Evolutionary conservation across 2,329 filamentous ascomycete species (phyloP), one percentile per base, ranked within the genome.

Genomic region (Nannizziopsis arthrosporioides): DNA sequence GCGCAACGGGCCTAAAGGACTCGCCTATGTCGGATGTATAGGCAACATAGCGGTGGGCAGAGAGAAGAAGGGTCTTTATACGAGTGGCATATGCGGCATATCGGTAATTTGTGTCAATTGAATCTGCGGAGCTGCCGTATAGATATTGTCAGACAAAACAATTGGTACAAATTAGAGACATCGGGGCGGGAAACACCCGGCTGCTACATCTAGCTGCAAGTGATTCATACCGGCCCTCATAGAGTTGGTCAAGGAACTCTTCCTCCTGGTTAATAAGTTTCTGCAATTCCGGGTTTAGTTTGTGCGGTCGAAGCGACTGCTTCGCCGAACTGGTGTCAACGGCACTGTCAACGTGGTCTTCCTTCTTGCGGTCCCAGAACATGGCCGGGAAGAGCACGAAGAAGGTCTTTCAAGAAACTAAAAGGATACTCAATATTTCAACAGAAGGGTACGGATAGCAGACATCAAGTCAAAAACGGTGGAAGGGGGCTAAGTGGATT

Each of bases 1-100:
- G 89, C 3, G 90, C 89, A 35, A 98, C 77, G 0, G 92, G 92
- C 1, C 92, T 80, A 68, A 98, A 98, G 0, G 85, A 93, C 67
- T 98, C 92, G 63, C 92, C 92, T 54, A 98, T 90, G 60, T 96
- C 90, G 15, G 83, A 89, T 0, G 92, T 96, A 65, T 98, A 98
- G 49, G 92, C 92, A 42, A 98, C 88, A 61, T 98, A 98, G 60
- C 92, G 82, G 61, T 96, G 92, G 3, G 89, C 89, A 12, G 85
- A 87, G 57, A 89, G 73, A 60, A 98, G 80, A 56, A 96, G 85
- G 6, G 89, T 94, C 53, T 86, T 81, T 53, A 92, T 71, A 42
- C 92, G 82, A 51, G 82, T 80, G 42, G 87, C 86, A 68, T 98
- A 98, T 57, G 85, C 92, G 49, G 89, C 90, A 69, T 96, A 98